Evolutionary conservation across 805 yeast species (phyloP).

Genomic region (Diddensiella caesifluorescens): DNA sequence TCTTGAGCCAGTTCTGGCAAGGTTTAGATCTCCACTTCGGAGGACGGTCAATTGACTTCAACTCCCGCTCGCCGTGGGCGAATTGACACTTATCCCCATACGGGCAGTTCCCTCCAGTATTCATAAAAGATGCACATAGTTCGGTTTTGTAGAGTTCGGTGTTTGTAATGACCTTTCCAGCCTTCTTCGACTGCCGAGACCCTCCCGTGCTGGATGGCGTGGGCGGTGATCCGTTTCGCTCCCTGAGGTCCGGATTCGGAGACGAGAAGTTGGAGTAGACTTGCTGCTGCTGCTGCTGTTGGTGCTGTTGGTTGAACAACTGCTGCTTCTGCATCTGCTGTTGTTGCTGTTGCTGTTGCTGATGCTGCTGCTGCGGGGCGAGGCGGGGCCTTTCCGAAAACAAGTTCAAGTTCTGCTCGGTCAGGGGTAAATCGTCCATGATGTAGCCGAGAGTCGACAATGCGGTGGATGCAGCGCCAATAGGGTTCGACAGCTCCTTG

Average conservation of each 20-base stretch:
- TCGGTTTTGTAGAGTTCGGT: conserved; percentile 85
- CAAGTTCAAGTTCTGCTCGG: conserved; percentile 8
- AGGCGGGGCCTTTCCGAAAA: conserved; percentile 9
- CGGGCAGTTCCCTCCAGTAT: conserved; percentile 68
- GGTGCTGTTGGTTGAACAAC: conserved; percentile 1
- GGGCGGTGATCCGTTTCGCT: conserved; percentile 7
- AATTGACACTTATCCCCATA: conserved; percentile 90
- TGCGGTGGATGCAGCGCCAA: neutral
- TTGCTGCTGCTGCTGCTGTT: neutral
- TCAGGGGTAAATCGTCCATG: conserved; percentile 9
- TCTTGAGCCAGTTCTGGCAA: conserved; percentile 80
- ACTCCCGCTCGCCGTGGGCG: conserved; percentile 81
- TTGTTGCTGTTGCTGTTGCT: conserved; percentile 15
- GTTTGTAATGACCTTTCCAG: conserved; percentile 36
- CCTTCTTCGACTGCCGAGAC: conserved; percentile 29
- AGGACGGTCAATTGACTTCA: conserved; percentile 66
- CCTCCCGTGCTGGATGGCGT: conserved; percentile 4
- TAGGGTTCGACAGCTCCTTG: neutral
- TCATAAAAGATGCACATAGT: conserved; percentile 72
- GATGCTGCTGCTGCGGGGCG: conserved; percentile 18
- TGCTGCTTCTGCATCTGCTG: conserved; percentile 5
- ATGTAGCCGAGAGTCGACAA: neutral
- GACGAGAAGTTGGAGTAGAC: conserved; percentile 3
- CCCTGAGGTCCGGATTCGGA: conserved; percentile 4
- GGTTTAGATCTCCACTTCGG: conserved; percentile 88